Evolutionary conservation across 805 yeast species (phyloP).

Genomic region (Saccharomycopsis sp.): DNA sequence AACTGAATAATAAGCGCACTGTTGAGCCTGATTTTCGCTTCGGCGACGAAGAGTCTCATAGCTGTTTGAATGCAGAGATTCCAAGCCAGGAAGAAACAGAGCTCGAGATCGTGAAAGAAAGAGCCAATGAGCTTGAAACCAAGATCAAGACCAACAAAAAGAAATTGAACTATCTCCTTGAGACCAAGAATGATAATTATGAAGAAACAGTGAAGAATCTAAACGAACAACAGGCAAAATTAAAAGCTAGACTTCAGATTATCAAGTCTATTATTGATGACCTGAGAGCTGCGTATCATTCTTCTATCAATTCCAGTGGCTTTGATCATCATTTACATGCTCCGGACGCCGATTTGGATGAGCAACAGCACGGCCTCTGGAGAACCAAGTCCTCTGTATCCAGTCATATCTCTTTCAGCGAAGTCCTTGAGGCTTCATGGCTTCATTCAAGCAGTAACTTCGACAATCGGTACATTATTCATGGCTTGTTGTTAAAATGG

Average conservation of each 20-base stretch:
- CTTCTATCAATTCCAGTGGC: constrained; percentile 17
- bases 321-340: constrained; percentile 17
- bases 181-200: constrained; percentile 18
- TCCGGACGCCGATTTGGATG: not conserved
- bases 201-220: constrained; percentile 20
- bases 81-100: constrained; percentile 51
- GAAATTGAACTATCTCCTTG: constrained; percentile 23
- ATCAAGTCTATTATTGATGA: constrained; percentile 30
- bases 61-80: constrained; percentile 44
- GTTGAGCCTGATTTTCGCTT: constrained; percentile 47
- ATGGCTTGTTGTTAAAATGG: constrained; percentile 50
- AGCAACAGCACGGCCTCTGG: not conserved
- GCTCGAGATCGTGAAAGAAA: constrained; percentile 34
- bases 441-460: constrained; percentile 27
- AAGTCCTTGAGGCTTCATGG: constrained; percentile 5
- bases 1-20: constrained; percentile 42
- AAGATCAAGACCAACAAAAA: constrained; percentile 31
- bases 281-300: constrained; percentile 26
- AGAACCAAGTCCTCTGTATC: constrained; percentile 4
- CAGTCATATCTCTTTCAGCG: constrained; percentile 19
- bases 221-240: constrained; percentile 25
- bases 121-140: constrained; percentile 35
- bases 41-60: constrained; percentile 50
- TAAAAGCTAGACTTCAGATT: constrained; percentile 30
- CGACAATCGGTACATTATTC: constrained; percentile 53